Evolutionary conservation across 352 stramenopile species (phyloP).

Genomic region (Saprolegnia diclina): DNA sequence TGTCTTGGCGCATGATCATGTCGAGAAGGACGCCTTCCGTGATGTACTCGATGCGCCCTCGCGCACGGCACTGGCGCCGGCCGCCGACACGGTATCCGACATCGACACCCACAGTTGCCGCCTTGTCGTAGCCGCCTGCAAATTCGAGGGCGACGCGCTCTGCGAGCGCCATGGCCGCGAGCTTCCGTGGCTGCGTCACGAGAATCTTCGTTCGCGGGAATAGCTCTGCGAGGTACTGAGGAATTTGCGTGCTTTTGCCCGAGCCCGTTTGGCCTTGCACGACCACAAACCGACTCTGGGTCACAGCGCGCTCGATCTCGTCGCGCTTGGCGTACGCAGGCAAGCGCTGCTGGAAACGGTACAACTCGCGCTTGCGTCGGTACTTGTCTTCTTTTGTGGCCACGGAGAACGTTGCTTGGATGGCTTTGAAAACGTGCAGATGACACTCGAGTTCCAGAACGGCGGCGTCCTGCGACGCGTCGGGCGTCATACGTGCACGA

Average conservation of each 20-base stretch:
- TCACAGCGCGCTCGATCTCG: background rate
- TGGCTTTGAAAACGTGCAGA: background rate
- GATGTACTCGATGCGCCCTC: conserved; percentile 30
- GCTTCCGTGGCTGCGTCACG: conserved; percentile 32
- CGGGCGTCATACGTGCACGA: no score
- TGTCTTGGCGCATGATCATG: conserved; percentile 27
- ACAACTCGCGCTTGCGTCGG: conserved; percentile 28
- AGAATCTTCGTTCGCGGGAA: conserved; percentile 31
- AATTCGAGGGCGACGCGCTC: conserved; percentile 30
- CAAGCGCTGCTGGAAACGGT: conserved; percentile 26
- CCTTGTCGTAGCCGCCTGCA: conserved; percentile 28
- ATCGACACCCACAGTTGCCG: conserved; percentile 16
- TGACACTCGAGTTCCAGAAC: background rate
- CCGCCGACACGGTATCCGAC: conserved; percentile 30
- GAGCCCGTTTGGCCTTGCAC: conserved; percentile 32
- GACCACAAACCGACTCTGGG: conserved; percentile 12
- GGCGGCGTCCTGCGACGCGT: background rate
- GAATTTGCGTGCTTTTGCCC: conserved; percentile 33
- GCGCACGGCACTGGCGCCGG: conserved; percentile 14
- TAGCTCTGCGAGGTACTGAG: conserved; percentile 29
- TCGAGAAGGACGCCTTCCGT: conserved; percentile 31
- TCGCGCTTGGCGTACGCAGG: conserved; percentile 27
- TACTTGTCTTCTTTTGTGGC: background rate
- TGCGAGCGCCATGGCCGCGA: conserved; percentile 30
- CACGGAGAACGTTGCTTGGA: background rate